Evolutionary conservation across 345 rosid genomes (phyloP), one percentile per base, ranked within the genome.

Genomic region (Brassica nigra): DNA sequence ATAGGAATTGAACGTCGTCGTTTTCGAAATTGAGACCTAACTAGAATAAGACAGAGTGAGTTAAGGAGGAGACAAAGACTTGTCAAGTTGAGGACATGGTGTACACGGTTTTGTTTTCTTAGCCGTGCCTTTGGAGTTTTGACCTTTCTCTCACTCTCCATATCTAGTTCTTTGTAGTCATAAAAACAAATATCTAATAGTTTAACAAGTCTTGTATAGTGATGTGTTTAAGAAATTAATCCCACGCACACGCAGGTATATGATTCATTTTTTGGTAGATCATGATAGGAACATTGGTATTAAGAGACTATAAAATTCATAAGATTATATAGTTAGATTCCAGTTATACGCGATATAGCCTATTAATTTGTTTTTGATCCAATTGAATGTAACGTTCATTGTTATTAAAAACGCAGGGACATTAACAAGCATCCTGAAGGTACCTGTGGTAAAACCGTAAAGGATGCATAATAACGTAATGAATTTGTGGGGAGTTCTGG

Each of bases 11-110:
- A 79, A 74, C 79, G 83, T 68, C 66, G 49, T 27, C 79, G 83
- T 62, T 74, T 79, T 7, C 12, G 36, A 74, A 52, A 18, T 52
- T 52, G 57, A 52, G 20, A 52, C 57, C 57, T 52, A 52, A 52
- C 57, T 52, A 52, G 76, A 73, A 76, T 23, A 55, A 15, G 81
- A 81, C 54, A 74, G 54, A 78, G 62, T 79, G 76, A 75, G 80
- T 75, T 75, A 80, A 85, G 81, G 88, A 81, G 62, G 77, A 85
- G 98, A 92, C 57, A 52, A 75, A 78, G 98, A 90, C 97, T 68
- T 84, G 78, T 84, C 93, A 82, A 79, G 47, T 70, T 80, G 76
- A 80, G 75, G 86, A 86, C 89, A 86, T 85, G 74, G 73, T 81
- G 86, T 83, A 86, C 87, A 75, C 83, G 73, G 70, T 80, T 82